Base-by-base conservation (phyloP, 2,329 filamentous ascomycete genomes). In the Aspergillus novofumigatus region DNA sequence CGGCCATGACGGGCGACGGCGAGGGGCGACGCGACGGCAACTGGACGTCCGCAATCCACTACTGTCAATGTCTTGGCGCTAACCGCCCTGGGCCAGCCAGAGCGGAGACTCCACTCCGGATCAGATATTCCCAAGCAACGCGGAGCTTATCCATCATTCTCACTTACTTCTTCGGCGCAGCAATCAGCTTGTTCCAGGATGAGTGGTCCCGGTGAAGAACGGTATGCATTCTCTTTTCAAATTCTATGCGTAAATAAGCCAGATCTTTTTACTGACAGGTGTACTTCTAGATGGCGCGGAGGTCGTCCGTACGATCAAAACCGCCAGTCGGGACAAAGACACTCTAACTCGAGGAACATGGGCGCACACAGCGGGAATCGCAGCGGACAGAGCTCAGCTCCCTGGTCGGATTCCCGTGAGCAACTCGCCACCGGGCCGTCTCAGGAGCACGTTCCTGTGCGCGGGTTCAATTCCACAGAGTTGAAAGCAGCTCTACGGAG, bases 381-480 rank as follows among this genome's bases (percentile, higher is more conserved):
- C 17, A 66, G 69, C 53, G 72, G 68, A 35, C 66, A 66, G 41
- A 68, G 64, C 57, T 44, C 59, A 42, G 64, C 62, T 57, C 60
- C 67, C 25, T 74, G 72, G 73, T 60, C 63, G 29, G 63, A 63
- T 52, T 61, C 66, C 38, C 61, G 61, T 28, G 68, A 67, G 45
- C 61, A 67, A 54, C 50, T 51, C 35, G 38, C 57, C 25, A 53
- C 60, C 21, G 60, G 59, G 20, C 62, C 56, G 51, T 49, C 64
- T 32, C 68, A 72, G 58, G 75, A 77, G 20, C 75, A 78, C 66
- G 65, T 73, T 38, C 69, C 77, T n/a, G 73, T 78, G 25, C 67
- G 68, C 23, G 73, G 70, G 5, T 80, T 79, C 68, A 79, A 80
- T 63, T 68, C 73, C 17, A 62, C 66, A 7, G 78, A 79, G 59